These are phyloP conservation scores for Meredithiella fracta DNA, from an alignment of 2,329 filamentous ascomycete species.

Conservation along the genomic window DNA sequence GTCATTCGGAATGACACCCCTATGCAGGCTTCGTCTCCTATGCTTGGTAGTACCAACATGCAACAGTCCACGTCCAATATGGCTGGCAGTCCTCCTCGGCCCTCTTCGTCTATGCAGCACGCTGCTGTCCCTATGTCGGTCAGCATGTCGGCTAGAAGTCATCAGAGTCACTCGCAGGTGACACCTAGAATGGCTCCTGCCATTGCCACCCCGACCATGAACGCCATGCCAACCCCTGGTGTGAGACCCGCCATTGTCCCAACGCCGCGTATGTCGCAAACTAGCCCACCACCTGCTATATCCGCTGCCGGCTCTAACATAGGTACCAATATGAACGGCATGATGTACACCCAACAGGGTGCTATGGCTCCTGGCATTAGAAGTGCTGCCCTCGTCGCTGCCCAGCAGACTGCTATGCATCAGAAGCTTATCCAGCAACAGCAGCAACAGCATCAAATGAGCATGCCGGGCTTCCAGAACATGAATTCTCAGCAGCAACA, in stretches of 20 bases:
- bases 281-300: conserved; percentile 43
- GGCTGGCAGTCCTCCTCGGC: conserved; percentile 49
- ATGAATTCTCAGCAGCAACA: conserved; percentile 22
- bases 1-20: conserved; percentile 46
- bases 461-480: conserved; percentile 17
- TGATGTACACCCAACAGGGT: background rate
- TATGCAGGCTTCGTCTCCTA: conserved; percentile 48
- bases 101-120: conserved; percentile 48
- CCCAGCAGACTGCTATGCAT: conserved; percentile 24
- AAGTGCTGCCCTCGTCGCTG: conserved; percentile 28
- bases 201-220: conserved; percentile 43
- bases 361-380: conserved; percentile 2
- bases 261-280: conserved; percentile 47
- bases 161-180: conserved; percentile 48
- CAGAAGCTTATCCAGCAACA: conserved; percentile 29
- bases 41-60: conserved; percentile 46
- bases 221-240: conserved; percentile 40
- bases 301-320: conserved; percentile 38
- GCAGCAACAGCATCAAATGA: conserved; percentile 26
- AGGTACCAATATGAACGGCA: conserved; percentile 27
- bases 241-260: conserved; percentile 33
- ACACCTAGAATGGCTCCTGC: conserved; percentile 45
- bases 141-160: conserved; percentile 47
- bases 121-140: conserved; percentile 41
- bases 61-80: conserved; percentile 50